phyloP scores from a whole-genome alignment of 2,329 filamentous ascomycete genomes.

The Exophiala xenobiotica region DNA sequence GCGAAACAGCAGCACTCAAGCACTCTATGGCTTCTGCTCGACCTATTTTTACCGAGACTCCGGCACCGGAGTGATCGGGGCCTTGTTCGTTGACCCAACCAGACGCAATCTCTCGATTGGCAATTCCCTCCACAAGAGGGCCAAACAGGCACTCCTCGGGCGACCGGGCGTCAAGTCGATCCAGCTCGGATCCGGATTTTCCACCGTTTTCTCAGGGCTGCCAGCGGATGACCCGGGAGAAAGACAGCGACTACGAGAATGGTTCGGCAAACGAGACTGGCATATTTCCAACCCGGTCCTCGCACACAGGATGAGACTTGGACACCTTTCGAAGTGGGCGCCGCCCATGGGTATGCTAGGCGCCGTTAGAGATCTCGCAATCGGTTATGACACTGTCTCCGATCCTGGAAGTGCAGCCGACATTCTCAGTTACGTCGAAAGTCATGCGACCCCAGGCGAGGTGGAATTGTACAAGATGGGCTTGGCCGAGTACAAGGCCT shows the following conservation, averaged over 20 bases:
- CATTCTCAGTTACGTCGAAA: slow-evolving; percentile 29
- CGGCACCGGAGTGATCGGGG: slow-evolving; percentile 73
- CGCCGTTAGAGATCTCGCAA: neutral
- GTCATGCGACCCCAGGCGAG: neutral
- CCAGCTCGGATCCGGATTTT: slow-evolving; percentile 71
- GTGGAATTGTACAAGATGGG: neutral
- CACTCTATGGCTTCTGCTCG: slow-evolving; percentile 85
- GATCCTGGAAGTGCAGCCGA: neutral
- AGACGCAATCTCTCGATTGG: slow-evolving; percentile 87
- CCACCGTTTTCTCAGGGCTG: slow-evolving; percentile 79
- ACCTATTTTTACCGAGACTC: slow-evolving; percentile 74
- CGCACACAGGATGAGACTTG: neutral
- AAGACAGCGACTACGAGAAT: slow-evolving; percentile 61
- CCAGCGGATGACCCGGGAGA: slow-evolving; percentile 63
- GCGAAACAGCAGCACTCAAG: slow-evolving; percentile 85
- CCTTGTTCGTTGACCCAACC: slow-evolving; percentile 80
- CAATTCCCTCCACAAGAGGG: slow-evolving; percentile 80
- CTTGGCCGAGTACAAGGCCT: neutral
- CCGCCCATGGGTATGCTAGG: neutral
- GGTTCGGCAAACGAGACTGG: slow-evolving; percentile 88
- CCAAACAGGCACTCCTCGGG: slow-evolving; percentile 71
- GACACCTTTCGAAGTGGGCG: neutral
- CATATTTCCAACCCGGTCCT: slow-evolving; percentile 54
- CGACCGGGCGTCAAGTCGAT: slow-evolving; percentile 71
- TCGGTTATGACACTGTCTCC: neutral